A percentile compares a stretch with the other conserved stretches of the same genome.
These are phyloP conservation scores for Colletotrichum simmondsii DNA, from an alignment of 2,329 filamentous ascomycete species.

Conservation along the genomic window DNA sequence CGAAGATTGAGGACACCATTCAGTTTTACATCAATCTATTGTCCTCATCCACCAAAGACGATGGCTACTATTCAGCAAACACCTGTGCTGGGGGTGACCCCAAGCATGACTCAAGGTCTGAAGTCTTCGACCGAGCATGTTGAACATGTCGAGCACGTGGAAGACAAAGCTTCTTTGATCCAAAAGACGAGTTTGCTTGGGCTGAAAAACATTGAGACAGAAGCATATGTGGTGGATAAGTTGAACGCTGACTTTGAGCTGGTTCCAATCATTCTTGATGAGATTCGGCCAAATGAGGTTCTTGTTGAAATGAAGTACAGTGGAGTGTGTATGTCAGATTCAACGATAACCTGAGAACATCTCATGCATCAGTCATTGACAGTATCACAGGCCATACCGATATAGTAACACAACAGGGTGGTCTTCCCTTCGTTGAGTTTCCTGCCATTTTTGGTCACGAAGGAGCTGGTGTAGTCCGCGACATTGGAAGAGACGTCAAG, in stretches of 20 bases:
- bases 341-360: no score
- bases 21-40: background rate
- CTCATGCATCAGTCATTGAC: background rate
- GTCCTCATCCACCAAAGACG: background rate
- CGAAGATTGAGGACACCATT: no score
- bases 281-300: conserved; percentile 77
- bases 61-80: background rate
- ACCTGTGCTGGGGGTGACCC: background rate
- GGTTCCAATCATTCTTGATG: conserved; percentile 21
- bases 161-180: background rate
- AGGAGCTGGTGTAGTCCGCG: conserved; percentile 91
- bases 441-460: conserved; percentile 90
- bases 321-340: conserved; percentile 73
- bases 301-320: conserved; percentile 92
- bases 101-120: background rate
- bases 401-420: conserved; percentile 44
- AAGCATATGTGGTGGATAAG: conserved; percentile 19
- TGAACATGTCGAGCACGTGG: background rate
- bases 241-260: conserved; percentile 20
- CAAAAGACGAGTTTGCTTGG: background rate
- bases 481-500: conserved; percentile 92
- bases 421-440: conserved; percentile 57
- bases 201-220: conserved; percentile 4
- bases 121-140: background rate
- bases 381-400: conserved; percentile 73